Base-by-base conservation (phyloP, 163 green algal species). In the Chlamydomonas reinhardtii region DNA sequence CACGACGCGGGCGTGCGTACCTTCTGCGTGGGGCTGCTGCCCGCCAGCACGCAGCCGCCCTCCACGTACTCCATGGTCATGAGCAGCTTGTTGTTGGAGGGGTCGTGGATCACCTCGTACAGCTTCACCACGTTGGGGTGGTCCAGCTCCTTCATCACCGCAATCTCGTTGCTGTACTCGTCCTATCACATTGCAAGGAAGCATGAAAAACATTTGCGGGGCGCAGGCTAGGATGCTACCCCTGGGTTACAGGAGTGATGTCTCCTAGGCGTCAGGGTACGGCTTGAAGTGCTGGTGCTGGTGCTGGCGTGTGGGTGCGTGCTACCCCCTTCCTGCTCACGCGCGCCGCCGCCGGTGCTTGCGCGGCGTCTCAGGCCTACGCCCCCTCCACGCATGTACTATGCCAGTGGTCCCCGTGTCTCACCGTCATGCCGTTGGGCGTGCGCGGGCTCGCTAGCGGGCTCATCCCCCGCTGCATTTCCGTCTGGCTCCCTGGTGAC, bases 21-120 rank as follows among this genome's bases (percentile, higher is more conserved):
- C 86, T 84, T 83, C 25, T 74, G 37, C 9, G 73, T 87, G 39
- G 56, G 87, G 65, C 65, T 90, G 79, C 65, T 85, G 39, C 73
- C 84, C n/a, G 77, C 85, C 65, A 97, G 83, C 25, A 98, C 66
- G 22, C 89, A 86, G 2, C 96, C 96, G 12, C 91, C 96, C 84
- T 95, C 92, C 59, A 95, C 93, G 80, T 96, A 98, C 90, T 98
- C 96, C 94, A 98, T 95, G 35, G 97, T 93, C 75, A 95, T 92
- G 68, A 98, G 76, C 86, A 97, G 73, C 89, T 96, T 96, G 68
- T 85, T 84, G 84, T 74, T 76, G 84, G 54, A 73, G 24, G 88
- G 88, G 82, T 97, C 95, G 61, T 97, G 91, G 25, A 98, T 96
- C n/a, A 98, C 93, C 87, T 98, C 94, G 43, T 91, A 89, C 25